Evolutionary conservation across 805 yeast species (phyloP).

Genomic region (Isabelozyma rhagii): DNA sequence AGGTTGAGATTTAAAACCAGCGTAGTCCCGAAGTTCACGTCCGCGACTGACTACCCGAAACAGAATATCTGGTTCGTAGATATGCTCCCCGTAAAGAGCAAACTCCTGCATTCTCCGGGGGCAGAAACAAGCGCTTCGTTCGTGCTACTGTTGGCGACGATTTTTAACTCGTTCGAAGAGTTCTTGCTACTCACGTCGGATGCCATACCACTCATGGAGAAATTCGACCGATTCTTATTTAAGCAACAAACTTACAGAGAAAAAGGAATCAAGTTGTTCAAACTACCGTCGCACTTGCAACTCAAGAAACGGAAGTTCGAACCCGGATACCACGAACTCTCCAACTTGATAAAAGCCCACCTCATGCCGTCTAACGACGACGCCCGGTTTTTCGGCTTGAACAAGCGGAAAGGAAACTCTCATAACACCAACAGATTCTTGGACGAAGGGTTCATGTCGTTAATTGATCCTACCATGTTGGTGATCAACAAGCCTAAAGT

Average conservation of each 20-base stretch:
- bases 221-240: constrained; percentile 12
- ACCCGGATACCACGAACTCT: constrained; percentile 29
- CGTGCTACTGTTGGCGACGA: constrained; percentile 16
- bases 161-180: constrained; percentile 33
- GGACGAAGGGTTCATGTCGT: constrained; percentile 15
- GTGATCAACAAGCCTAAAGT: constrained; percentile 24
- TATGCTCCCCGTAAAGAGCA: constrained; percentile 12
- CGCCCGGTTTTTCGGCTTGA: constrained; percentile 13
- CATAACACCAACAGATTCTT: constrained; percentile 12
- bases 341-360: constrained; percentile 16
- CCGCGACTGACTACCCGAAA: constrained; percentile 11
- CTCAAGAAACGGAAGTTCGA: constrained; percentile 13
- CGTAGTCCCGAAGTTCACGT: neutral
- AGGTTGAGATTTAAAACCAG: neutral
- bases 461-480: constrained; percentile 27
- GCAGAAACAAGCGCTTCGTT: constrained; percentile 8
- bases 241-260: constrained; percentile 13
- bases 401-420: constrained; percentile 4
- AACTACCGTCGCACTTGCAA: constrained; percentile 19
- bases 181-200: constrained; percentile 24
- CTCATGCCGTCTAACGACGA: constrained; percentile 20
- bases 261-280: constrained; percentile 26
- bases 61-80: constrained; percentile 29
- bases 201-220: constrained; percentile 21
- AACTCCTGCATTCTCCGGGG: constrained; percentile 11